A percentile compares a stretch with the other conserved stretches of the same genome.
These are phyloP conservation scores for Psilocybe cubensis DNA, from an alignment of 768 basidiomycete species.

Conservation along the genomic window DNA sequence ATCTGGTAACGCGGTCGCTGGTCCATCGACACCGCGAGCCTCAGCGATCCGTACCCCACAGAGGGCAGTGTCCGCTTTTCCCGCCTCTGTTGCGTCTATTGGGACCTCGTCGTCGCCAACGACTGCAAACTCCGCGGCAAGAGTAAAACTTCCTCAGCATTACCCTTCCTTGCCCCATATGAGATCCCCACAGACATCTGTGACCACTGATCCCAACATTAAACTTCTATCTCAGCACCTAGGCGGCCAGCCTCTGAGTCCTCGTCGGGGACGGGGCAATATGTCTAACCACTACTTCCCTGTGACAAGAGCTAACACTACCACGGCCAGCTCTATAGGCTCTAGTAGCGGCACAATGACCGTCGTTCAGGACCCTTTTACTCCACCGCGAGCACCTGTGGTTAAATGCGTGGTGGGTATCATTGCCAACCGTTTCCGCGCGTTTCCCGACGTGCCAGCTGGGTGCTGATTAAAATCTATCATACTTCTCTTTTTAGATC, in stretches of 20 bases:
- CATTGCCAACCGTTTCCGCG: not conserved
- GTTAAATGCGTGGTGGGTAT: conserved; percentile 19
- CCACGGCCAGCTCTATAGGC: not conserved
- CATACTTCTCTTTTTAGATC: conserved; percentile 16
- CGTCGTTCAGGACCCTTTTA: not conserved
- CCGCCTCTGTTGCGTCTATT: not conserved
- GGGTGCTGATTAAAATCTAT: not conserved
- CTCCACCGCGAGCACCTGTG: not conserved
- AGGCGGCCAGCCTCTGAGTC: conserved; percentile 6
- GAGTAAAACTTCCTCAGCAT: conserved; percentile 5
- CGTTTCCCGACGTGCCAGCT: too few relatives aligned
- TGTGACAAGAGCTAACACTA: not conserved
- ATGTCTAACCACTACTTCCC: not conserved
- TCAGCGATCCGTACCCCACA: not conserved
- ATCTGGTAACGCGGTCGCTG: not conserved
- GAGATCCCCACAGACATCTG: not conserved
- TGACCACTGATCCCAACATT: conserved; percentile 8
- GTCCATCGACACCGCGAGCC: not conserved
- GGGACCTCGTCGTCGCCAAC: not conserved
- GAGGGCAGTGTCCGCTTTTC: not conserved
- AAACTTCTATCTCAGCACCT: conserved; percentile 9
- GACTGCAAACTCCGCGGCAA: not conserved
- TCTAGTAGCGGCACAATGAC: not conserved
- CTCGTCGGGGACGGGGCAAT: conserved; percentile 2
- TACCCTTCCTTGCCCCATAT: not conserved